Conservation (phyloP, 345 rosid genomes). For the Boechera stricta region DNA sequence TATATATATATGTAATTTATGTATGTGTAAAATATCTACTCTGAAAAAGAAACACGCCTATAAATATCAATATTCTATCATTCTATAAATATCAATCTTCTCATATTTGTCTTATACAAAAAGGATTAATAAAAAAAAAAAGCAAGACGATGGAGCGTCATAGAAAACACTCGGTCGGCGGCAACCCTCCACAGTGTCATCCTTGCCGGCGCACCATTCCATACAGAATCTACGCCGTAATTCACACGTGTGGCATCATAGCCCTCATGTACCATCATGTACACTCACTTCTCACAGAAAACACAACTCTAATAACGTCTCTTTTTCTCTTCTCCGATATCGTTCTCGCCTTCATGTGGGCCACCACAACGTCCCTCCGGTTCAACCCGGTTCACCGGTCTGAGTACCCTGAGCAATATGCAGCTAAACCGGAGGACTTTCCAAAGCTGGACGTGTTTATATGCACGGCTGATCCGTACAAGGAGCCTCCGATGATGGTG, state of each 20-base stretch:
- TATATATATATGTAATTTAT: too few species aligned
- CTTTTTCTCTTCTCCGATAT: slow-evolving; percentile 57
- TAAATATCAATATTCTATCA: background rate
- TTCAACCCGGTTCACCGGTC: slow-evolving; percentile 50
- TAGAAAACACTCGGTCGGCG: slow-evolving; percentile 12
- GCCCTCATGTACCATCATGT: slow-evolving; percentile 59
- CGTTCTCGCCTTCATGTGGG: slow-evolving; percentile 76
- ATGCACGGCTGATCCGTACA: slow-evolving; percentile 92
- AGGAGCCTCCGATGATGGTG: slow-evolving; percentile 78
- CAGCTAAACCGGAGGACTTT: slow-evolving; percentile 48
- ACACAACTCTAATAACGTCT: slow-evolving; percentile 27
- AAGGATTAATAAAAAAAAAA: background rate
- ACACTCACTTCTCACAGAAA: slow-evolving; percentile 47
- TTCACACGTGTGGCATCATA: slow-evolving; percentile 59
- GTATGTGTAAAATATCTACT: background rate
- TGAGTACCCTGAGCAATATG: slow-evolving; percentile 56
- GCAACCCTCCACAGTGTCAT: slow-evolving; percentile 49
- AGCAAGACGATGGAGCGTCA: slow-evolving; percentile 20
- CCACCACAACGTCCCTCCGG: slow-evolving; percentile 47
- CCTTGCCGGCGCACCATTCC: slow-evolving; percentile 48
- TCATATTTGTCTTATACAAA: background rate
- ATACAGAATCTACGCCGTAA: slow-evolving; percentile 56
- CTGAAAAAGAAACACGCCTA: slow-evolving; percentile 3
- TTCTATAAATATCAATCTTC: background rate
- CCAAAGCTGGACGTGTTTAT: slow-evolving; percentile 74